Conservation (phyloP, 768 basidiomycete species). For the Amanita pallidorosea region DNA sequence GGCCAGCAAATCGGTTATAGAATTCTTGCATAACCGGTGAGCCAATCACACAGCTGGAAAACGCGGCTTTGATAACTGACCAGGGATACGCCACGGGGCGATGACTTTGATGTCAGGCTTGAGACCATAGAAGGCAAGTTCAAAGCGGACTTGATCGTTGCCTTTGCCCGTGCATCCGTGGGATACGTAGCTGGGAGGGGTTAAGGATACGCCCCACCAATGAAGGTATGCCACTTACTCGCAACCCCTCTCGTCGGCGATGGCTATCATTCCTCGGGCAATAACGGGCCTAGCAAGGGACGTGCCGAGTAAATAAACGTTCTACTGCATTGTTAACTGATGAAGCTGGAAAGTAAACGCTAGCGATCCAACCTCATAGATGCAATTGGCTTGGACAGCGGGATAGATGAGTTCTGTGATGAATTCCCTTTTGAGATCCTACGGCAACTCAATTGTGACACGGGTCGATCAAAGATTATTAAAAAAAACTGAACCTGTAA, state of each 20-base stretch:
- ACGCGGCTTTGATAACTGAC: constrained; percentile 30
- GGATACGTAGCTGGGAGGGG: constrained; percentile 64
- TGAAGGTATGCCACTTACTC: constrained; percentile 48
- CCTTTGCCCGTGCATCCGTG: constrained; percentile 99
- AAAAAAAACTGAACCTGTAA: constrained; percentile 45
- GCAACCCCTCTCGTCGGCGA: constrained; percentile 88
- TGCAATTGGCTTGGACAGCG: constrained; percentile 95
- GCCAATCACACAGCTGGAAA: neutral
- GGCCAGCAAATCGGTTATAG: constrained; percentile 95
- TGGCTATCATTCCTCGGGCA: constrained; percentile 95
- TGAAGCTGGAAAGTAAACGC: neutral
- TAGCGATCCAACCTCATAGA: constrained; percentile 70
- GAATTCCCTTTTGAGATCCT: constrained; percentile 95
- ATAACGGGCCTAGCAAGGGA: constrained; percentile 98
- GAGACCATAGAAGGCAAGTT: constrained; percentile 96
- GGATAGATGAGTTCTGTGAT: constrained; percentile 96
- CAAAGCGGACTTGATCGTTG: constrained; percentile 99
- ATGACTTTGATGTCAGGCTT: constrained; percentile 99
- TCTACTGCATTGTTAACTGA: constrained; percentile 29
- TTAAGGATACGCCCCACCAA: neutral
- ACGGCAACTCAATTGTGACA: neutral
- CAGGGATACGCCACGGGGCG: constrained; percentile 95
- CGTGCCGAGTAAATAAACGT: constrained; percentile 95
- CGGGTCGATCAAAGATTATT: neutral
- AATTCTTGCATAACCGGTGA: constrained; percentile 47